These are phyloP conservation scores for Tremella mesenterica DNA, from an alignment of 768 basidiomycete genomes.

Conservation along the genomic window DNA sequence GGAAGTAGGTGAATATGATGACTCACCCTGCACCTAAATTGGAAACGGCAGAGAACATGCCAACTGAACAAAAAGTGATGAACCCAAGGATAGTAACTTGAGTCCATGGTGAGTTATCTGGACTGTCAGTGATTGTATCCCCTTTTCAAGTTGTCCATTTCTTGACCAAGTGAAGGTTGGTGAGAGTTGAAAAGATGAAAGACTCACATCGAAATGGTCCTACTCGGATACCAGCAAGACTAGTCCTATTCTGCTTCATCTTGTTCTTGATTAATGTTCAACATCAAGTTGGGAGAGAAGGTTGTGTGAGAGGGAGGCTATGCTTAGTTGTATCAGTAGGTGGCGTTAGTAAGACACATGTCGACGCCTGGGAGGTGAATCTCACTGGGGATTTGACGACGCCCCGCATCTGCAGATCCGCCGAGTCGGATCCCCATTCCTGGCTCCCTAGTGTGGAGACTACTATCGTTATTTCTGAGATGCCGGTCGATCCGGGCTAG, in stretches of 20 bases:
- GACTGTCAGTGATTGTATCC: neutral
- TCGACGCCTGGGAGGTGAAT: too few species aligned
- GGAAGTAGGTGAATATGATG: constrained; percentile 30
- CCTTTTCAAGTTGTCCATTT: too few species aligned
- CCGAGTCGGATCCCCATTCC: too few species aligned
- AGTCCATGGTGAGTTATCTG: constrained; percentile 24
- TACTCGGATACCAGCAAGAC: neutral
- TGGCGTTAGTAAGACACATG: neutral
- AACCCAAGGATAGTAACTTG: constrained; percentile 29
- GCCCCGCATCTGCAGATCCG: too few species aligned
- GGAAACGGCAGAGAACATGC: constrained; percentile 27
- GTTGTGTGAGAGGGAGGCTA: neutral
- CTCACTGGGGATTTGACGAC: too few species aligned
- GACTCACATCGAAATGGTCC: neutral
- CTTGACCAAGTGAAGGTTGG: too few species aligned
- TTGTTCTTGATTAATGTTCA: neutral
- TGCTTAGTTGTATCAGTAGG: neutral
- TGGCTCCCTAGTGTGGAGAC: too few species aligned
- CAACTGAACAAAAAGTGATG: constrained; percentile 28
- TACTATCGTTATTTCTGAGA: too few species aligned
- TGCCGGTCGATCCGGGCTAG: too few species aligned
- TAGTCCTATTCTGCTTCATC: too few species aligned
- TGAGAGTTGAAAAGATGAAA: neutral
- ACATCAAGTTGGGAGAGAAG: neutral
- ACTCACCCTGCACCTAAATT: constrained; percentile 13